phyloP scores from a whole-genome alignment of 306 rosid genomes.

The Sicyos edulis region DNA sequence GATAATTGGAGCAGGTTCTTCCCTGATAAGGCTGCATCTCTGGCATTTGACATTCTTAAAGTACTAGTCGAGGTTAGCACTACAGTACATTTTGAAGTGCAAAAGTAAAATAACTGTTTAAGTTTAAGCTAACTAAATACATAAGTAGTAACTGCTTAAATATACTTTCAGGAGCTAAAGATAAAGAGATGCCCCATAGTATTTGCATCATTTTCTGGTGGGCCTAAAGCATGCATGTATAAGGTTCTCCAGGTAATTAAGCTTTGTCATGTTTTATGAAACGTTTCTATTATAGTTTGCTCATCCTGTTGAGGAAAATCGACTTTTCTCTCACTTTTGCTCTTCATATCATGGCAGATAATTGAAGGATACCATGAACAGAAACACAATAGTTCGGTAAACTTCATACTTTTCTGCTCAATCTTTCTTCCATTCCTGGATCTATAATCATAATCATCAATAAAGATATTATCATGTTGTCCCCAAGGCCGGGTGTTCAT shows the following conservation, averaged over 20 bases:
- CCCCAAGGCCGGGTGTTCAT: too few species aligned
- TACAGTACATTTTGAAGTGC: constrained; percentile 2
- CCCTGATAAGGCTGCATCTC: constrained; percentile 68
- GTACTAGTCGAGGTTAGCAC: constrained; percentile 71
- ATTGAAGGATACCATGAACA: constrained; percentile 53
- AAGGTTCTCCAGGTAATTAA: constrained; percentile 88
- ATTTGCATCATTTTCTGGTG: constrained; percentile 86
- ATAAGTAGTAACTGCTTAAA: neutral
- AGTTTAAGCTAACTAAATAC: constrained; percentile 3
- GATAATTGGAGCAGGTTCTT: constrained; percentile 59
- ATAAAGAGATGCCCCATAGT: constrained; percentile 73
- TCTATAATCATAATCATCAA: neutral
- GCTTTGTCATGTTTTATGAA: constrained; percentile 16
- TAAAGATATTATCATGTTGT: neutral
- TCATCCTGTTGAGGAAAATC: neutral
- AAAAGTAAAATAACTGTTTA: neutral
- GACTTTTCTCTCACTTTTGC: neutral
- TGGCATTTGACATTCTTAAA: constrained; percentile 59
- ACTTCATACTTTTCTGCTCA: constrained; percentile 23
- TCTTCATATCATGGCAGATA: constrained; percentile 41
- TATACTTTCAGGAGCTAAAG: constrained; percentile 53
- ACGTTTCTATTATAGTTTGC: neutral
- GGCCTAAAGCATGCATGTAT: constrained; percentile 79
- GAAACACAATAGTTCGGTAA: constrained; percentile 53
- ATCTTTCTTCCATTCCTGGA: constrained; percentile 7